Conservation (phyloP, 495 filamentous ascomycete genomes). For the Penicillium odoratum region DNA sequence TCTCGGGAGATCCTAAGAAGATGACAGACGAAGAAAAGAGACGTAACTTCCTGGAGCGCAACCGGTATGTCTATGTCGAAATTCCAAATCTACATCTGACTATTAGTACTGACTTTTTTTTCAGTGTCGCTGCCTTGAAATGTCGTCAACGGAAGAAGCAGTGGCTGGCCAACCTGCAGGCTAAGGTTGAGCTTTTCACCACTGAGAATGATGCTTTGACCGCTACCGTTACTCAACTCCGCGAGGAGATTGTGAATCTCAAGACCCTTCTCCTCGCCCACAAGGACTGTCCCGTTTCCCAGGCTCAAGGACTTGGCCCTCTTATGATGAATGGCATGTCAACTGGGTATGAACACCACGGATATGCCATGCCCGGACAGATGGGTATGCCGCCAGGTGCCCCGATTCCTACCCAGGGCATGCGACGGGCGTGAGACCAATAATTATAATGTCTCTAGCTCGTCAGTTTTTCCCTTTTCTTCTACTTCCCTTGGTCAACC, state of each 20-base stretch:
- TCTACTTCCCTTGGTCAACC: not conserved
- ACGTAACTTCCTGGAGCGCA: slow-evolving; percentile 95
- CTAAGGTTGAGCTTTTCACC: slow-evolving; percentile 89
- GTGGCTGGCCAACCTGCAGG: slow-evolving; percentile 94
- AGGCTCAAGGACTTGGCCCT: slow-evolving; percentile 76
- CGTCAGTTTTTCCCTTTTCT: slow-evolving; percentile 12
- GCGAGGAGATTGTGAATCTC: slow-evolving; percentile 93
- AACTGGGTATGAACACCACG: slow-evolving; percentile 39
- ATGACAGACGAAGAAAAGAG: slow-evolving; percentile 99
- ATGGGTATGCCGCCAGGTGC: slow-evolving; percentile 45
- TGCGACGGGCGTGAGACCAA: slow-evolving; percentile 29
- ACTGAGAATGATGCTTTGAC: slow-evolving; percentile 88
- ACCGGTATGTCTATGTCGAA: slow-evolving; percentile 66
- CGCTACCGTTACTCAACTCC: slow-evolving; percentile 74
- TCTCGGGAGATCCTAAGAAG: slow-evolving; percentile 60
- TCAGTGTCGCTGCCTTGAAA: slow-evolving; percentile 90
- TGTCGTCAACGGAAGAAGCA: slow-evolving; percentile 99
- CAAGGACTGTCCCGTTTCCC: slow-evolving; percentile 93
- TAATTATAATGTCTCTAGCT: not conserved
- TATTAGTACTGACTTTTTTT: slow-evolving; percentile 20
- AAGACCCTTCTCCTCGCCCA: slow-evolving; percentile 93
- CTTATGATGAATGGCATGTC: slow-evolving; percentile 63
- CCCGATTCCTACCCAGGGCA: slow-evolving; percentile 41
- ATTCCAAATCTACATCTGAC: not conserved
- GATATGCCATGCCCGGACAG: slow-evolving; percentile 36